A percentile compares a stretch with the other conserved stretches of the same genome.
Conservation (phyloP, 2,329 filamentous ascomycete genomes). For the Cladophialophora psammophila region DNA sequence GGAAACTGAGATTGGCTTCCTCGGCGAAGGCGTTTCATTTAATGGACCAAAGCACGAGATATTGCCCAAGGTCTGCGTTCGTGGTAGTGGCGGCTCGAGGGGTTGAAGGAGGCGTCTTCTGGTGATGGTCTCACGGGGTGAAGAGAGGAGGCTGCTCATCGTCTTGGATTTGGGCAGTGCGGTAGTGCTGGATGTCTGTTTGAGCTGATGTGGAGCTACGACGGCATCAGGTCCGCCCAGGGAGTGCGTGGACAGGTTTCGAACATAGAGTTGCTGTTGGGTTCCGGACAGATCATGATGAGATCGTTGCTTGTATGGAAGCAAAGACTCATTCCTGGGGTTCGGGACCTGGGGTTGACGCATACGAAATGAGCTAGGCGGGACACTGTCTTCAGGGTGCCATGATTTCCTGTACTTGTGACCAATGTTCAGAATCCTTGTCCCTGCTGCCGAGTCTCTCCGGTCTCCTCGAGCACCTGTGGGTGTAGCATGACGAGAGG, state of each 20-base stretch:
- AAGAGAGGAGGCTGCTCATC: conserved; percentile 23
- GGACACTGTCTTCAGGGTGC: conserved; percentile 19
- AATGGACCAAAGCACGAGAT: conserved; percentile 33
- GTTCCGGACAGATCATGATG: conserved; percentile 28
- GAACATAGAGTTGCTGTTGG: conserved; percentile 27
- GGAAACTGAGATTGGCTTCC: conserved; percentile 23
- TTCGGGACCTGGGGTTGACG: conserved; percentile 10
- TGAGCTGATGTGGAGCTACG: conserved; percentile 6
- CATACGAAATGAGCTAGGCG: conserved; percentile 21
- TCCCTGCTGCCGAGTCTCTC: not conserved
- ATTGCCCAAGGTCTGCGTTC: conserved; percentile 35
- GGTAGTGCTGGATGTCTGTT: conserved; percentile 5
- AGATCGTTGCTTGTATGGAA: conserved; percentile 26
- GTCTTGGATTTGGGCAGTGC: conserved; percentile 34
- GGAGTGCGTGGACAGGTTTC: conserved; percentile 27
- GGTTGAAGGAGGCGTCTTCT: conserved; percentile 35
- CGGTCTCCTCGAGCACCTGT: conserved; percentile 9
- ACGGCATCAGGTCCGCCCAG: conserved; percentile 3
- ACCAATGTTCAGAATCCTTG: not conserved
- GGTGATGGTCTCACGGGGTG: conserved; percentile 25
- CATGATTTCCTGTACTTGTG: conserved; percentile 24
- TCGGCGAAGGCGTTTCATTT: conserved; percentile 29
- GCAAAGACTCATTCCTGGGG: conserved; percentile 9
- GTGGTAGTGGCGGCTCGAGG: conserved; percentile 35
- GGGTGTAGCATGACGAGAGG: conserved; percentile 27